Base-by-base conservation (phyloP, 2,329 filamentous ascomycete species). In the Colletotrichum gloeosporioides region DNA sequence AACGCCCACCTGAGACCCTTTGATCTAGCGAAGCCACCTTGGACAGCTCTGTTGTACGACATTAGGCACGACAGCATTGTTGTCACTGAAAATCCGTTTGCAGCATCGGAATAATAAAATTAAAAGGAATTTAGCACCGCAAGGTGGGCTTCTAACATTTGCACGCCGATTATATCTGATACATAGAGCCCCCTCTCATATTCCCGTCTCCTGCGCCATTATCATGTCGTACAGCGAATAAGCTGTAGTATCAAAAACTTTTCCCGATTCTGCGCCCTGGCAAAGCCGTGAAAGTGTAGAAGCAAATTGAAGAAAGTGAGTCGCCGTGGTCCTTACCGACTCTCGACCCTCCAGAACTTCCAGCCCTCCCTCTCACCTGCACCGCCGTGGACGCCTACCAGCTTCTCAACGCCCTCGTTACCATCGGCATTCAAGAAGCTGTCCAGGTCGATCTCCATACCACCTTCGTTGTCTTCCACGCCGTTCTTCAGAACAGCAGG, bases 381-480 rank as follows among this genome's bases (percentile, higher is more conserved):
- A 29, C 91, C 89, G 5, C 92, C 92, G 71, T 91, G 90, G 3
- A 98, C 95, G 18, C 96, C 96, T 1, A 98, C 96, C 55, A 99
- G 87, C 80, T 90, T 90, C 85, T 99, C 96, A 25, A 99, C 61
- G 1, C 95, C 97, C 71, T 96, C 94, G 49, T 93, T 94, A 1
- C 95, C 96, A 69, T 95, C 91, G 0, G 95, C 97, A 72, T 93
- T 95, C 71, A 99, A 89, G 83, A 99, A 92, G 75, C 89, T 89
- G 75, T 98, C 95, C 81, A 96, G 90, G 80, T 98, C 95, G 81
- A 99, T 99, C 85, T 98, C 96, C 87, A 97, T 95, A 29, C 95
- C 95, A 39, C 95, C 95, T 78, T 95, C 92, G 1, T 91, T 89
- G 79, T 95, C 94, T 80, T 94, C 92, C n/a, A 91, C 92, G 8